Evolutionary conservation across 2,329 filamentous ascomycete species (phyloP), one percentile per base, ranked within the genome.

Genomic region (Penicillium occitanis): DNA sequence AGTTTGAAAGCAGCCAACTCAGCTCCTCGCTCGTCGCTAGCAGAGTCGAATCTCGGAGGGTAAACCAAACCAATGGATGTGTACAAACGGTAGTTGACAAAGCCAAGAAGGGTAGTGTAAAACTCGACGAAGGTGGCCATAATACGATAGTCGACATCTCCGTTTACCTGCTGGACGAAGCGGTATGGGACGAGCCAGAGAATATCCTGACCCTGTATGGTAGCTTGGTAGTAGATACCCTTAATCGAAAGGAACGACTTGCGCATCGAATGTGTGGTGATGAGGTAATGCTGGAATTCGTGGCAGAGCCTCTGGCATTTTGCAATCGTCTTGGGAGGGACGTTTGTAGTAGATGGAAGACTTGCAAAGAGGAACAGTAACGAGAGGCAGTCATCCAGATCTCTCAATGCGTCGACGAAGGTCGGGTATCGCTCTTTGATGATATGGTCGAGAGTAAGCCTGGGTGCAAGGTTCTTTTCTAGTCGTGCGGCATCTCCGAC

Each of bases 121-220:
- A 99, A 99, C 78, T 99, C 94, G 70, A 99, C 89, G 76, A 99
- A 99, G 4, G 95, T 99, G 67, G 92, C 94, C 95, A 99, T 99
- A 80, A 99, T 99, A 74, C 95, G 87, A 82, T 97, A 99, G 79
- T 99, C 95, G 70, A 99, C 91, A 79, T 99, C 95, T 66, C 91
- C 92, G 48, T 95, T 91, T 14, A 97, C 90, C 71, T 91, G 86
- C 83, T 99, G 95, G 75, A 98, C 97, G 81, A 99, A 99, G 78
- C 92, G 92, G 83, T 99, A 99, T 0, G 95, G 95, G 11, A 97
- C 94, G 46, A 99, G 85, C 95, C 95, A 99, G 70, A 98, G 84
- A 60, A 99, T 91, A 74, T 98, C 94, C 81, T 99, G 93, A 59
- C 95, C 95, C 78, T 97, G 92, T 68, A 99, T 96, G 61, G 90